These are phyloP conservation scores for Quercus cerris DNA, from an alignment of 306 rosid species.

Conservation along the genomic window DNA sequence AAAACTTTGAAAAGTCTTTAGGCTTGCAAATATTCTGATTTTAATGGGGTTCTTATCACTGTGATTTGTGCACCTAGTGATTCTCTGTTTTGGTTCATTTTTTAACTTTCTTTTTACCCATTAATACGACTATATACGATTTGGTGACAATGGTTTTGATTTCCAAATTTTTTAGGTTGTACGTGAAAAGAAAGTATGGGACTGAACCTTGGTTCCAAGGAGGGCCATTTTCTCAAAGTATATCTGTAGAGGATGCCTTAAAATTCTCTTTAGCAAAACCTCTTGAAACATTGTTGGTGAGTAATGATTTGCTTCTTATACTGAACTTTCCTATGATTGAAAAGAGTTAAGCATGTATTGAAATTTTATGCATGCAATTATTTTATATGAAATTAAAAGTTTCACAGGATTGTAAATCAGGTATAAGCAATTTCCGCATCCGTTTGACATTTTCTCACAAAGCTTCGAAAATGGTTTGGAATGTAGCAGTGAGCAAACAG, in stretches of 20 bases:
- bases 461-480: constrained; percentile 26
- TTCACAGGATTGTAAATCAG: constrained; percentile 67
- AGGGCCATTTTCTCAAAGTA: constrained; percentile 30
- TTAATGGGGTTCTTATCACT: background rate
- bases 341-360: background rate
- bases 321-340: background rate
- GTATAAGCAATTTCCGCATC: constrained; percentile 47
- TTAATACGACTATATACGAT: background rate
- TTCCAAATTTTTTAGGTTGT: constrained; percentile 40
- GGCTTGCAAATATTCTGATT: background rate
- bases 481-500: constrained; percentile 28
- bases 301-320: constrained; percentile 15
- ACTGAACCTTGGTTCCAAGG: constrained; percentile 63
- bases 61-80: background rate
- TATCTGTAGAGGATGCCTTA: constrained; percentile 74
- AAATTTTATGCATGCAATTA: constrained; percentile 6
- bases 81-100: constrained; percentile 2
- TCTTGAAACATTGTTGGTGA: constrained; percentile 67
- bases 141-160: background rate
- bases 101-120: background rate
- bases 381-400: constrained; percentile 30
- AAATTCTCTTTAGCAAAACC: constrained; percentile 46
- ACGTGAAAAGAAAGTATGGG: constrained; percentile 56
- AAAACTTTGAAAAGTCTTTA: background rate
- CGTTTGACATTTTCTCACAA: constrained; percentile 55